Evolutionary conservation across 78 protist genomes (phyloP), one percentile per base, ranked within the genome.

Genomic region (Parvularia atlantis): DNA sequence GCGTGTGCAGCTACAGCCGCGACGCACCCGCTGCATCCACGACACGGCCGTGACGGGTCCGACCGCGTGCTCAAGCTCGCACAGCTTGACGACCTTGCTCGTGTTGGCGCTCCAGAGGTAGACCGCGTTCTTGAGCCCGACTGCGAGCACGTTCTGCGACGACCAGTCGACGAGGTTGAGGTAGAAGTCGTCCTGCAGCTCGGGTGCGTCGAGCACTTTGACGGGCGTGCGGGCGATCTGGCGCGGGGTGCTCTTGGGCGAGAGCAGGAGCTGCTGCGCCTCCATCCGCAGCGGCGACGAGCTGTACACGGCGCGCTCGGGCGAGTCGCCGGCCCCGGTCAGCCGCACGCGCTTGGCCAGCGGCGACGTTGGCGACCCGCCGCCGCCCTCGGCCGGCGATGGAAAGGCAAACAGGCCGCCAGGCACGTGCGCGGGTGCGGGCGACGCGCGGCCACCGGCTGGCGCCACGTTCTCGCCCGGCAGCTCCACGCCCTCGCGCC

Each of bases 151-250:
- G 69, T 94, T 93, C 35, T n/a, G 26, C 28, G 82, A 17, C 37
- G 77, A 59, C 98, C 98, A 97, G 76, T 95, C 97, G 16, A 97
- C 68, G 0, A 95, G 71, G 72, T 93, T 93, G 43, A 89, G 53
- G 70, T 97, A 95, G 66, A 77, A 97, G 74, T 97, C 99, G 59
- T 95, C 97, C n/a, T 63, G 9, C 28, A 89, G 66, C 31, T 73
- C 82, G 16, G 87, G 88, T 20, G 91, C 89, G 64, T 83, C 88
- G 20, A 81, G 61, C 40, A 88, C 82, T 17, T 82, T 76, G 43
- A 77, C 87, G 0, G 95, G 90, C 20, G 80, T 71, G 46, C 43
- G 62, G 22, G 85, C 66, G 39, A 89, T 89, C 48, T 48, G 28
- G 19, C 64, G 43, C 36, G 1, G 52, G 16, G 5, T 19, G 16